Evolutionary conservation across 352 stramenopile species (phyloP).

Genomic region (Peronosclerospora sorghi): DNA sequence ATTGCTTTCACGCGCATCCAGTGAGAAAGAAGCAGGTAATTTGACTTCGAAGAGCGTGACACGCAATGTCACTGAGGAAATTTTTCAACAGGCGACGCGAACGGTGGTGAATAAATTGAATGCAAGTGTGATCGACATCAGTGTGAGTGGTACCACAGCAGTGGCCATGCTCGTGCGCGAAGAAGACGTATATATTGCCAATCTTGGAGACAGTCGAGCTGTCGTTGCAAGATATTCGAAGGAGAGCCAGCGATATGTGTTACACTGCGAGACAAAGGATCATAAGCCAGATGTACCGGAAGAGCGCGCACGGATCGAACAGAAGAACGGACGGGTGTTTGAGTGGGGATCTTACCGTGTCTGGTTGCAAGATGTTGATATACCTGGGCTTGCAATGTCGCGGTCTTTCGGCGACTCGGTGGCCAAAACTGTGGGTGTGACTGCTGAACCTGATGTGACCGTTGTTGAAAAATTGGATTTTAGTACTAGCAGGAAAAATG

Average conservation of each 20-base stretch:
- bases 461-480: constrained; percentile 31
- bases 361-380: constrained; percentile 78
- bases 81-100: constrained; percentile 40
- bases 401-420: constrained; percentile 71
- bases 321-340: constrained; percentile 66
- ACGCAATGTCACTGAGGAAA: constrained; percentile 30
- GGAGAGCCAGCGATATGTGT: constrained; percentile 24
- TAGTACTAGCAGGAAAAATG: constrained; percentile 6
- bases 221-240: constrained; percentile 37
- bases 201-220: constrained; percentile 63
- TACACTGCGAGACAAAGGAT: constrained; percentile 58
- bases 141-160: constrained; percentile 67
- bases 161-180: constrained; percentile 50
- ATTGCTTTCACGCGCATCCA: constrained; percentile 9
- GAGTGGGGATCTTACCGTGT: constrained; percentile 69
- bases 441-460: constrained; percentile 48
- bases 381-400: constrained; percentile 79
- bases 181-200: constrained; percentile 56
- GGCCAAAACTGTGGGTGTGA: constrained; percentile 71
- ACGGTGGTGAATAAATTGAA: constrained; percentile 31
- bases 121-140: constrained; percentile 51
- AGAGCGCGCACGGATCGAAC: constrained; percentile 58
- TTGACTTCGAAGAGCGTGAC: constrained; percentile 16
- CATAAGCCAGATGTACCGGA: constrained; percentile 70
- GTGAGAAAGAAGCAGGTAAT: neutral